Evolutionary conservation across 345 rosid species (phyloP), one percentile per base, ranked within the genome.

Genomic region (Raphanus sativus): DNA sequence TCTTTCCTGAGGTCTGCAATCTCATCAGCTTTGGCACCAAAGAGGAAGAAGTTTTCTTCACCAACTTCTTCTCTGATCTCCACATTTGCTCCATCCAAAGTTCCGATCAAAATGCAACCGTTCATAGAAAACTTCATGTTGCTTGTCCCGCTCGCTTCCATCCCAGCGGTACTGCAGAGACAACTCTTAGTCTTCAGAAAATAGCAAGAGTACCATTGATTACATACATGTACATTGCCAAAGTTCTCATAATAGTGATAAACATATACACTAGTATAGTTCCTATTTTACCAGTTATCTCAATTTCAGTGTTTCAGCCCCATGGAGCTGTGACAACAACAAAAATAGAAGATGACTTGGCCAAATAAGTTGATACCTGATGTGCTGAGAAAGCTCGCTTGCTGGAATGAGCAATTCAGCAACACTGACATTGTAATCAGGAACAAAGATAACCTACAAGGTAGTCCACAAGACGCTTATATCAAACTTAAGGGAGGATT

Each of bases 61-160:
- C 94, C 97, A 61, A 91, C 92, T 80, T 91, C 97, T 82, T 88
- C 80, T 60, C 89, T 79, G 70, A 91, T 91, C 80, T 91, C 97
- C 5, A 91, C 97, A 58, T 91, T 91, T 8, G 94, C 94, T 13
- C 97, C 94, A 79, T 91, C 97, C 78, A 91, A 81, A n/a, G 97
- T 91, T 61, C 94, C 97, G 45, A 91, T 91, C 66, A 85, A 81
- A 70, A 89, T 68, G 74, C 97, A 89, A 40, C 94, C 93, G 72
- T 91, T 91, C 97, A 89, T 91, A 4, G 94, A 79, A 77, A 91
- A 91, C 85, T 91, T 91, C 97, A 91, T 91, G 82, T 91, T 91
- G 84, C 97, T 89, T 65, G 97, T 91, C 83, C 97, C 97, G 75
- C 97, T 91, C 25, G 97, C 97, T 79, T 91, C 97, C 97, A 91